Base-by-base conservation (phyloP, 306 rosid species). In the Rosa rugosa region DNA sequence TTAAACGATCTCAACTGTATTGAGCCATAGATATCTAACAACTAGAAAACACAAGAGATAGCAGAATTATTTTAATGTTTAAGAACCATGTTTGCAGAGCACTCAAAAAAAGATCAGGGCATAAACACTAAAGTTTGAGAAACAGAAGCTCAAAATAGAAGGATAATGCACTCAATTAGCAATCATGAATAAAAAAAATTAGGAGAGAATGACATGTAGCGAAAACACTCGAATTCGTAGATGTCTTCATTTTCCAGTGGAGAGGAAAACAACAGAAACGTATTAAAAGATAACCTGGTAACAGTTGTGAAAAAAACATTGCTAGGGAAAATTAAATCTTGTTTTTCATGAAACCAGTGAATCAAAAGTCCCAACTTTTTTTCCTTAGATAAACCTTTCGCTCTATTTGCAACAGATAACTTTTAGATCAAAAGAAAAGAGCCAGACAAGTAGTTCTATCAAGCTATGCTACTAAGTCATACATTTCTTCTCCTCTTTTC, bases 91-190 rank as follows among this genome's bases (percentile, higher is more conserved):
- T 44, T 17, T 3, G n/a, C 46, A 16, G 75, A 14, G 51, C 42
- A 27, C 75, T 20, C 5, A 14, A 66, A 18, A 38, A 16, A 65
- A 65, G 8, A 36, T 65, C 70, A 65, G 23, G 45, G 45, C 27
- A 40, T 66, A 18, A 70, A n/a, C 25, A 41, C 41, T 20, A 7
- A 23, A 46, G 31, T 71, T 47, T 51, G 27, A 36, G 27, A 59
- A 38, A 69, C 16, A 67, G 62, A 71, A 69, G 44, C 80, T 38
- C 17, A n/a, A 74, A 45, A 42, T 11, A 27, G 34, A 44, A 68
- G 38, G 40, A 56, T 2, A 57, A 69, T 5, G 47, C 46, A 81
- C 23, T 31, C 53, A 56, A 5, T 40, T 54, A 56, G 9, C 12
- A 72, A 65, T 46, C 76, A n/a, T 12, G 63, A 27, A 23, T 69